Base-by-base conservation (phyloP, 371 early-diverging fungal species). In the Rhizomucor pusillus region DNA sequence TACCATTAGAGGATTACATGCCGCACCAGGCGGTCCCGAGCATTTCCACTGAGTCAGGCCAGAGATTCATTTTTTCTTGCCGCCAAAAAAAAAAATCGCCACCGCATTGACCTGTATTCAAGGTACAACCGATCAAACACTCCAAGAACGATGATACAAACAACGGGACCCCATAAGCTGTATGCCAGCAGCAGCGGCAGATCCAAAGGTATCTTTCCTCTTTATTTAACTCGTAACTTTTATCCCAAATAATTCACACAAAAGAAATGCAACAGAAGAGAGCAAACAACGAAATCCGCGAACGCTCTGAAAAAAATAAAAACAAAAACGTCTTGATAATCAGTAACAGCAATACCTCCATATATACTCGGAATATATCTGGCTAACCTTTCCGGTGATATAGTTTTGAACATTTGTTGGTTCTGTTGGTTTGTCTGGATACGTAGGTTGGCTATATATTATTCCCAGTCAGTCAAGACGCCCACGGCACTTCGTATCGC, bases 181-280 rank as follows among this genome's bases (percentile, higher is more conserved):
- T n/a, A n/a, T n/a, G n/a, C n/a, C n/a, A 29, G 29, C 29, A 29
- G 29, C 29, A 29, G 7, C 29, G 7, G 29, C 29, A 29, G 7
- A 29, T 29, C 29, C 29, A 29, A n/a, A 29, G 29, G 29, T 29
- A 29, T 29, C 29, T 5, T 5, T 29, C n/a, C 29, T 29, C 29
- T 29, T 29, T 29, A 29, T 29, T 29, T 7, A 7, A n/a, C n/a
- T n/a, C n/a, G n/a, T n/a, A n/a, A 37, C 14, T 41, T 16, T 41
- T 57, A 84, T 5, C 85, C 85, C 18, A 85, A 52, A 55, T 69
- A 85, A 57, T 82, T 79, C 37, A 82, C 71, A 24, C 73, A 75
- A 46, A 85, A 82, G 40, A 75, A 75, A 44, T 73, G 79, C 18
- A 85, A 59, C 1, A 85, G 48, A n/a, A 81, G 39, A 25, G 66